Evolutionary conservation across 2,329 filamentous ascomycete genomes (phyloP).

Genomic region (Beauveria medogensis): DNA sequence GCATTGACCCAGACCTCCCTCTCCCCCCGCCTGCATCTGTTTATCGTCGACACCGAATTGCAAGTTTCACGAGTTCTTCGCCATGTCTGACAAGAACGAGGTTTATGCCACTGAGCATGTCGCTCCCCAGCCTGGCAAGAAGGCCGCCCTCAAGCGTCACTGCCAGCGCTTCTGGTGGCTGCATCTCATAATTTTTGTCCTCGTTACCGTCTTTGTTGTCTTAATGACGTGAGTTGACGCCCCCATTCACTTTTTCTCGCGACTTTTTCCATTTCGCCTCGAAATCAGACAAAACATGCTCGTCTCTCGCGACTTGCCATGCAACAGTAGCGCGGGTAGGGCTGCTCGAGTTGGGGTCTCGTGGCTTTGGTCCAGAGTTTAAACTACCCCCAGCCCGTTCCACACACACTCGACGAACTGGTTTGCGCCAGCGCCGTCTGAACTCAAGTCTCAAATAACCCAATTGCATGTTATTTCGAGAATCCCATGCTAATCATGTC

Average conservation of each 20-base stretch:
- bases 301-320: background rate
- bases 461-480: background rate
- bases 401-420: background rate
- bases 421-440: background rate
- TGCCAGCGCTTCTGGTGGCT: constrained; percentile 54
- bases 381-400: background rate
- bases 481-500: background rate
- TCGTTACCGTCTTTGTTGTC: constrained; percentile 46
- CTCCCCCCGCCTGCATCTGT: background rate
- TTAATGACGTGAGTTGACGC: constrained; percentile 48
- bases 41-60: background rate
- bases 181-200: constrained; percentile 42
- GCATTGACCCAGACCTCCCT: background rate
- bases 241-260: background rate
- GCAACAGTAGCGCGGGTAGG: background rate
- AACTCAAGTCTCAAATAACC: background rate
- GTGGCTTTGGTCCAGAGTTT: background rate
- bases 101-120: constrained; percentile 28
- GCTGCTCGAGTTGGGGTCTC: background rate
- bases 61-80: constrained; percentile 4
- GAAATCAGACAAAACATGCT: background rate
- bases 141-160: constrained; percentile 35
- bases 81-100: constrained; percentile 32
- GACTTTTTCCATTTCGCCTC: background rate
- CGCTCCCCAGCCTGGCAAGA: constrained; percentile 24